phyloP scores from a whole-genome alignment of 169 alveolate species.

The Plasmodium malariae region DNA sequence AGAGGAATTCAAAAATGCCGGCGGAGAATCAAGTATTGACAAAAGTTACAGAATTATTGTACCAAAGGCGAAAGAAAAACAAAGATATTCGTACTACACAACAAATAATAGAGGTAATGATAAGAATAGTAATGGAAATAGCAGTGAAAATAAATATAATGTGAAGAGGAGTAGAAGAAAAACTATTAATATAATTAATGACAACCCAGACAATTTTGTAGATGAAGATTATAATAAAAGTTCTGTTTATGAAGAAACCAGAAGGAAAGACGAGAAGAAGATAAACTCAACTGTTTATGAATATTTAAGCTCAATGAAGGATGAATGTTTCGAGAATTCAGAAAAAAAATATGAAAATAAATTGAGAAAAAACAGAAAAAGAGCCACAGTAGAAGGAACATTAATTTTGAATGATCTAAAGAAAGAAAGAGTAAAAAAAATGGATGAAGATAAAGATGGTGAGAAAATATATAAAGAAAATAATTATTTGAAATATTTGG shows the following conservation, averaged over 20 bases:
- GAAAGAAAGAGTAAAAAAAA: neutral
- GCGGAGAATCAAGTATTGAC: slow-evolving; percentile 2
- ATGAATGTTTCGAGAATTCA: neutral
- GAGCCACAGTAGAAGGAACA: slow-evolving; percentile 37
- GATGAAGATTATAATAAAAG: neutral
- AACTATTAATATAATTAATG: slow-evolving; percentile 4
- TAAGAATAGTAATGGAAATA: too few relatives aligned
- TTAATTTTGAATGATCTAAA: slow-evolving; percentile 22
- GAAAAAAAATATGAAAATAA: slow-evolving; percentile 2
- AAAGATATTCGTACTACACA: neutral
- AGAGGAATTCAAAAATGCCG: neutral
- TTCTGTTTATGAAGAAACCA: neutral
- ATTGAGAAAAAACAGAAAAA: slow-evolving; percentile 22
- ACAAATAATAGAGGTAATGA: neutral
- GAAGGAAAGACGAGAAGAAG: neutral
- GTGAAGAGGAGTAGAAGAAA: slow-evolving; percentile 2
- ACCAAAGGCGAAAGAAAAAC: slow-evolving; percentile 6
- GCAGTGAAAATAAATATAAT: too few relatives aligned
- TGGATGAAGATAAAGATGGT: neutral
- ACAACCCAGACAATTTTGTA: neutral
- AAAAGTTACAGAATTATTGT: slow-evolving; percentile 1
- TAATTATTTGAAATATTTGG: slow-evolving; percentile 71
- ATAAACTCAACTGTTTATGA: slow-evolving; percentile 14
- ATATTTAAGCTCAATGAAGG: slow-evolving; percentile 34
- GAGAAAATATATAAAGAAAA: slow-evolving; percentile 6